phyloP scores from a whole-genome alignment of 2,329 filamentous ascomycete species.

The Fusarium scirpi region DNA sequence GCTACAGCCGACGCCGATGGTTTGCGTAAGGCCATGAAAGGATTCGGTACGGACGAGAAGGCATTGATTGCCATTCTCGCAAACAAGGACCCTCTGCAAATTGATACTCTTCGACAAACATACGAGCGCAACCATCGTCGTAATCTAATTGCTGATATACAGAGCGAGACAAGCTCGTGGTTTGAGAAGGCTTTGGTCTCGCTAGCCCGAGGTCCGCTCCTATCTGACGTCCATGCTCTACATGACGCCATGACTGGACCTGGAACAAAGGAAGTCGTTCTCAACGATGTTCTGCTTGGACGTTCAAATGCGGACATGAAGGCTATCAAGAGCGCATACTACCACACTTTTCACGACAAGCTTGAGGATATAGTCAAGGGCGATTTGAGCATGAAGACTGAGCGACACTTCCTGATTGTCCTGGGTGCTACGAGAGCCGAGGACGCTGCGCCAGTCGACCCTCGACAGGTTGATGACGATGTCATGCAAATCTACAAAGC shows the following conservation, averaged over 20 bases:
- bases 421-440: conserved; percentile 80
- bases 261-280: conserved; percentile 86
- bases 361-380: conserved; percentile 79
- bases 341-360: conserved; percentile 71
- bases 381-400: conserved; percentile 88
- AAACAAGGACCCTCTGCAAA: conserved; percentile 81
- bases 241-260: conserved; percentile 79
- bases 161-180: conserved; percentile 80
- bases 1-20: conserved; percentile 75
- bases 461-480: conserved; percentile 79
- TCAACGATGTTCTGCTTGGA: conserved; percentile 87
- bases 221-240: conserved; percentile 78
- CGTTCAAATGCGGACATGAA: conserved; percentile 88
- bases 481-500: conserved; percentile 81
- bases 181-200: conserved; percentile 81
- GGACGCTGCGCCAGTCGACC: conserved; percentile 79
- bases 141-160: conserved; percentile 79
- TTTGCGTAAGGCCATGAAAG: conserved; percentile 88
- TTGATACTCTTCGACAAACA: conserved; percentile 73
- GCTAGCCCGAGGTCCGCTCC: conserved; percentile 81
- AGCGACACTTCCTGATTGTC: conserved; percentile 86
- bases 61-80: conserved; percentile 77
- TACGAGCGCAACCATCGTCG: conserved; percentile 75
- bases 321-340: conserved; percentile 86
- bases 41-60: conserved; percentile 89